Evolutionary conservation across 495 filamentous ascomycete species (phyloP).

Genomic region (Podospora tetraspora): DNA sequence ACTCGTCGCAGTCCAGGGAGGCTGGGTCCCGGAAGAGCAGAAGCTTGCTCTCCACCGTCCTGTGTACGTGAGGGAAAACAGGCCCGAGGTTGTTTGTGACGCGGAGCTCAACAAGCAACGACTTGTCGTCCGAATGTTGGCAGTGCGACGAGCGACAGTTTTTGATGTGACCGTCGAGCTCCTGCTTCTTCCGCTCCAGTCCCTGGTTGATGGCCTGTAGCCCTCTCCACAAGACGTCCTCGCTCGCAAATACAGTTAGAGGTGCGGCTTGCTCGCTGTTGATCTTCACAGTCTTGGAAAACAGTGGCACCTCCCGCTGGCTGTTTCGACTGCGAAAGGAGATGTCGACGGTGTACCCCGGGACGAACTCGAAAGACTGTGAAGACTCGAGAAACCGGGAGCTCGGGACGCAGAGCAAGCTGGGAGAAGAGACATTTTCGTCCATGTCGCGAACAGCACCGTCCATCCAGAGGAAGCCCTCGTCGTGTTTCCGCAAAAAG

Average conservation of each 20-base stretch:
- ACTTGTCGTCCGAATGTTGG: constrained; percentile 31
- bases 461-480: constrained; percentile 40
- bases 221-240: constrained; percentile 36
- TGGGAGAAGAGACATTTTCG: constrained; percentile 28
- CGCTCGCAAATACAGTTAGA: constrained; percentile 35
- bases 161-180: constrained; percentile 27
- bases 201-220: constrained; percentile 33
- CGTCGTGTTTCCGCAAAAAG: constrained; percentile 42
- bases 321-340: constrained; percentile 36
- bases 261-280: constrained; percentile 39
- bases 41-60: constrained; percentile 35
- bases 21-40: constrained; percentile 35
- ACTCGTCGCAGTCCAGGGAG: constrained; percentile 31
- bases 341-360: constrained; percentile 41
- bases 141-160: constrained; percentile 25
- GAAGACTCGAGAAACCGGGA: constrained; percentile 38
- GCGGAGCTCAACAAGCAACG: constrained; percentile 35
- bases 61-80: constrained; percentile 28
- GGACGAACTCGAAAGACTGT: constrained; percentile 39
- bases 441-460: constrained; percentile 31
- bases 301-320: constrained; percentile 26
- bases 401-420: constrained; percentile 36
- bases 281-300: constrained; percentile 30
- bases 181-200: constrained; percentile 33
- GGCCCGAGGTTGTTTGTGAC: constrained; percentile 42